Percentiles rank a stretch among this genome's conserved stretches.
phyloP scores from a whole-genome alignment of 805 yeast genomes.

The Lipomyces sp. region DNA sequence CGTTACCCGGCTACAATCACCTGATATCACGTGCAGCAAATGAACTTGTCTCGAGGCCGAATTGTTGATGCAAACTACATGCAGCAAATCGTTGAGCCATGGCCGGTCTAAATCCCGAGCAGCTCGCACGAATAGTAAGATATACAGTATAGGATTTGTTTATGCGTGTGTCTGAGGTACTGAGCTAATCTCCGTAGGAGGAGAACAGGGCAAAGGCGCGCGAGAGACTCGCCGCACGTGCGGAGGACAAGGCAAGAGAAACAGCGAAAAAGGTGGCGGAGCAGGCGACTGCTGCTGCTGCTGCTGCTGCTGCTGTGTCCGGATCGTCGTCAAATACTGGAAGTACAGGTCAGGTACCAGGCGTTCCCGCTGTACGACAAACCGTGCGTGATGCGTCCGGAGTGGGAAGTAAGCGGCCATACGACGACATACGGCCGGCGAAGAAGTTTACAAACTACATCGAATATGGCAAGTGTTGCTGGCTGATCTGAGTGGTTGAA shows the following conservation, averaged over 20 bases:
- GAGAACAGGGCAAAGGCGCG: slow-evolving; percentile 26
- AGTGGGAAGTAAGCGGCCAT: slow-evolving; percentile 23
- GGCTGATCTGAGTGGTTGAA: too few species aligned
- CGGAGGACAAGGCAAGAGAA: slow-evolving; percentile 19
- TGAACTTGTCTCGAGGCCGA: too few species aligned
- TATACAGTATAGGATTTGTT: not conserved
- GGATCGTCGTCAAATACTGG: not conserved
- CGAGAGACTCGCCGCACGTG: slow-evolving; percentile 28
- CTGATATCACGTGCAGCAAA: too few species aligned
- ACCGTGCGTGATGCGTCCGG: slow-evolving; percentile 20
- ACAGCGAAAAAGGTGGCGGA: slow-evolving; percentile 19
- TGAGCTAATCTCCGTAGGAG: slow-evolving; percentile 12
- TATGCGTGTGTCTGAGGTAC: too few species aligned
- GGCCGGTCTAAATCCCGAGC: slow-evolving; percentile 20
- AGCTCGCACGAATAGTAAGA: slow-evolving; percentile 28
- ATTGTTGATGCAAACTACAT: too few species aligned
- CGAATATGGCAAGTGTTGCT: slow-evolving; percentile 39
- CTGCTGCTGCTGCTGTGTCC: not conserved
- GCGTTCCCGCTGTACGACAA: not conserved
- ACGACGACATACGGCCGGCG: slow-evolving; percentile 27
- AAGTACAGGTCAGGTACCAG: too few species aligned
- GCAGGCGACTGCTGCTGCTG: not conserved
- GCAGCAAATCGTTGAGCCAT: too few species aligned
- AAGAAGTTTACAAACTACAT: slow-evolving; percentile 40
- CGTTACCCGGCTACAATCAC: too few species aligned